Conservation (phyloP, 1,139 yeast genomes). For the Insectozyma bohioensis region DNA sequence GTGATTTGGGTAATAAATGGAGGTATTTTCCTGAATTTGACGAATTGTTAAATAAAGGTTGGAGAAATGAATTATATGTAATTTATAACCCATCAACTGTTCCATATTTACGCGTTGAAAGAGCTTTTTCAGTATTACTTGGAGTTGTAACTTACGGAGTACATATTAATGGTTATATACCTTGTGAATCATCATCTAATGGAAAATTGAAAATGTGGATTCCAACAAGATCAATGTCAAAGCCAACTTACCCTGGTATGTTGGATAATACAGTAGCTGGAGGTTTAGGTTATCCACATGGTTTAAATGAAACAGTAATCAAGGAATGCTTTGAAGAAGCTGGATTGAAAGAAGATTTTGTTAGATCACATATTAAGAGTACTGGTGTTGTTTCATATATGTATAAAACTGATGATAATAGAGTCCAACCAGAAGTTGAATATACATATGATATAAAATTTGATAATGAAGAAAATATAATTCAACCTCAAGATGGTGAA, state of each 20-base stretch:
- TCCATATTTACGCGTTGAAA: slow-evolving; percentile 71
- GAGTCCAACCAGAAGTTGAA: slow-evolving; percentile 88
- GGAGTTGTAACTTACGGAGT: slow-evolving; percentile 92
- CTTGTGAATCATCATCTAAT: slow-evolving; percentile 31
- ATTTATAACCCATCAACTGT: slow-evolving; percentile 55
- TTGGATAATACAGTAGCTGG: slow-evolving; percentile 95
- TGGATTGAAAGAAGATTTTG: slow-evolving; percentile 58
- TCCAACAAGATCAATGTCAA: slow-evolving; percentile 73
- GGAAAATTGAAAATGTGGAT: slow-evolving; percentile 71
- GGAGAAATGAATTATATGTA: slow-evolving; percentile 85
- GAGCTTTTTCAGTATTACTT: slow-evolving; percentile 76
- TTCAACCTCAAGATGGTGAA: slow-evolving; percentile 83
- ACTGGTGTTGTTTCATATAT: slow-evolving; percentile 75
- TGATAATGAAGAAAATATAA: slow-evolving; percentile 47
- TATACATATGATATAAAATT: slow-evolving; percentile 72
- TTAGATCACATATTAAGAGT: slow-evolving; percentile 41
- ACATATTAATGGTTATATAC: slow-evolving; percentile 78
- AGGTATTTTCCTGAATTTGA: slow-evolving; percentile 35
- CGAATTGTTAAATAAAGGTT: slow-evolving; percentile 55
- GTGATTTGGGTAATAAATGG: slow-evolving; percentile 45
- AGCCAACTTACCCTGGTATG: slow-evolving; percentile 88
- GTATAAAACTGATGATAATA: slow-evolving; percentile 47
- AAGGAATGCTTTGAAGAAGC: slow-evolving; percentile 94
- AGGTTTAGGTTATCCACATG: slow-evolving; percentile 82
- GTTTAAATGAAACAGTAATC: slow-evolving; percentile 70